Conservation (phyloP, 2,329 filamentous ascomycete species). For the Myriangium duriaei region DNA sequence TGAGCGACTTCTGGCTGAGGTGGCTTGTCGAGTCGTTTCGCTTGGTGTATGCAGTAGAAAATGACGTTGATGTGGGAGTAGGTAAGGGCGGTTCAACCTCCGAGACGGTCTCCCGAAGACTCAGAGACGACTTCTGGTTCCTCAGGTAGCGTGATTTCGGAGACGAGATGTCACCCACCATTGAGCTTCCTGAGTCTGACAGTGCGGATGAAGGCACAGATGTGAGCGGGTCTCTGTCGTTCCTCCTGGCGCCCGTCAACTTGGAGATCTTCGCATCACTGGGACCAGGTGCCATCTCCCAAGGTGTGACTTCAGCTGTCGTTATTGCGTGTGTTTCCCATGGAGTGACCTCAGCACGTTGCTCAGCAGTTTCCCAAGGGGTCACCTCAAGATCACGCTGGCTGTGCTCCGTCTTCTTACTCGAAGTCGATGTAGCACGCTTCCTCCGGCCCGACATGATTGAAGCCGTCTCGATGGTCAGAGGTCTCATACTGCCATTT, state of each 20-base stretch:
- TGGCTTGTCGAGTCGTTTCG: constrained; percentile 9
- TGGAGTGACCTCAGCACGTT: constrained; percentile 18
- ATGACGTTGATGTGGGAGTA: constrained; percentile 11
- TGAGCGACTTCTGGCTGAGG: constrained; percentile 55
- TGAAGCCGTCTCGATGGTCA: constrained; percentile 8
- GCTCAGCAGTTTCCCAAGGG: constrained; percentile 17
- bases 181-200: constrained; percentile 11
- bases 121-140: constrained; percentile 43
- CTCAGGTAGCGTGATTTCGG: constrained; percentile 23
- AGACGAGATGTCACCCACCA: constrained; percentile 12
- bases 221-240: constrained; percentile 5
- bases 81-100: constrained; percentile 10
- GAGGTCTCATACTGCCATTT: constrained; percentile 3
- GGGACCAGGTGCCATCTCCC: constrained; percentile 4
- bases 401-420: constrained; percentile 4
- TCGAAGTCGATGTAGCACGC: constrained; percentile 5
- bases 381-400: constrained; percentile 13
- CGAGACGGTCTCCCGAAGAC: constrained; percentile 57
- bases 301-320: constrained; percentile 6
- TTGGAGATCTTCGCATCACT: background rate
- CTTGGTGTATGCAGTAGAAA: constrained; percentile 4
- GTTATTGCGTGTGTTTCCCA: constrained; percentile 8
- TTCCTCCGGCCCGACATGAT: background rate
- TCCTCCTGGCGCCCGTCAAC: constrained; percentile 2
- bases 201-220: constrained; percentile 11